phyloP scores from a whole-genome alignment of 176 grass and related monocot genomes.

The Paspalum notatum region DNA sequence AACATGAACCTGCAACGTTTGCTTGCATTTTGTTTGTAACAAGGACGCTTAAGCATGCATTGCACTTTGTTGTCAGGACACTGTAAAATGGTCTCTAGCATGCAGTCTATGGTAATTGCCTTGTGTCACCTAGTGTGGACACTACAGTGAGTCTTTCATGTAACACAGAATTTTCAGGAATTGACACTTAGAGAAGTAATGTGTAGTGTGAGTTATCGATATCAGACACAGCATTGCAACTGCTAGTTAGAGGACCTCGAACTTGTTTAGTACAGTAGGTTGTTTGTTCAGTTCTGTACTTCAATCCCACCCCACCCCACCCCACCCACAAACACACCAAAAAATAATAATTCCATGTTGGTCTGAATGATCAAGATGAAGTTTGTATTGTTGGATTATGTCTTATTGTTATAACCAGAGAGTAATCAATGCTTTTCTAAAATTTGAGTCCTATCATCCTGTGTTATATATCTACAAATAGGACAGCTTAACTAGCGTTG shows the following conservation, averaged over 20 bases:
- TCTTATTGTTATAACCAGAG: not conserved
- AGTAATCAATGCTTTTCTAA: not conserved
- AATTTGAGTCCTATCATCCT: conserved; percentile 4
- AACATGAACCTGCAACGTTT: not conserved
- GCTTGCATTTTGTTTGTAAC: not conserved
- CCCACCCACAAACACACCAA: not conserved
- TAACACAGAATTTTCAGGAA: not conserved
- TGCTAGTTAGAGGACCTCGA: not conserved
- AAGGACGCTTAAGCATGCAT: not conserved
- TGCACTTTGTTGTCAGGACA: not conserved
- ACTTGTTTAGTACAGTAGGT: conserved; percentile 14
- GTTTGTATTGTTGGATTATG: not conserved
- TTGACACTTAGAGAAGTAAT: too few species aligned
- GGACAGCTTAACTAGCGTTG: not conserved
- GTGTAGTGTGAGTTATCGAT: too few species aligned
- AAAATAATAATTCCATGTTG: not conserved
- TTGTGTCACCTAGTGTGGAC: conserved; percentile 14
- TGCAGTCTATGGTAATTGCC: conserved; percentile 13
- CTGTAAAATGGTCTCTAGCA: not conserved
- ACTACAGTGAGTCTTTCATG: not conserved
- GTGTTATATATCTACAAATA: conserved; percentile 1
- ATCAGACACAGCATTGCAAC: not conserved
- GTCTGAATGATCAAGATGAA: not conserved
- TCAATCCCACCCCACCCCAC: too few species aligned
- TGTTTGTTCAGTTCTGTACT: not conserved